A percentile compares a stretch with the other conserved stretches of the same genome.
Conservation (phyloP, 208 protist species). For the Crithidia bombi region DNA sequence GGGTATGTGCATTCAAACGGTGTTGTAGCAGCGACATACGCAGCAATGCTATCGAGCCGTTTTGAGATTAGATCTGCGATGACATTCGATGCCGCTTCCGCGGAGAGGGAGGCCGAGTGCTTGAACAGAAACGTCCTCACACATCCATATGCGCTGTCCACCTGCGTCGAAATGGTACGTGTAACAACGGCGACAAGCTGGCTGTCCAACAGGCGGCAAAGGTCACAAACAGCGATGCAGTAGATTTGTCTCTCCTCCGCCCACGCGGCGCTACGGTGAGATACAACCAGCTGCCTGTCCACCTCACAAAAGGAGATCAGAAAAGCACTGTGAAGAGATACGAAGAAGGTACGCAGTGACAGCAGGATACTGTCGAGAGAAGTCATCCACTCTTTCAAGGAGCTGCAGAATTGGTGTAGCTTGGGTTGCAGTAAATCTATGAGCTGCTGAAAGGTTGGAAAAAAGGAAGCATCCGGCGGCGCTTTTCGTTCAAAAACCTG, state of each 20-base stretch:
- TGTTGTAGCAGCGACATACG: neutral
- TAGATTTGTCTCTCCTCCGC: neutral
- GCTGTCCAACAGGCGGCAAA: constrained; percentile 14
- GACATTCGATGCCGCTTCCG: neutral
- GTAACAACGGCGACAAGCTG: constrained; percentile 13
- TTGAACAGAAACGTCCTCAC: neutral
- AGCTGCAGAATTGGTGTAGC: neutral
- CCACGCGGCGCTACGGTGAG: constrained; percentile 1
- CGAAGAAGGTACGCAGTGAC: constrained; percentile 2
- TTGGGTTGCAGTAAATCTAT: constrained; percentile 12
- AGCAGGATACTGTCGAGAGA: neutral
- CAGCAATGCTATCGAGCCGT: constrained; percentile 3
- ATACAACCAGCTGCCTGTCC: neutral
- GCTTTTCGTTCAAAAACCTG: neutral
- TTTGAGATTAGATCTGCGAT: neutral
- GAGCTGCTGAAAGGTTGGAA: constrained; percentile 4
- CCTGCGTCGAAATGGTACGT: neutral
- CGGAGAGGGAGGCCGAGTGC: neutral
- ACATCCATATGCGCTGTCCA: neutral
- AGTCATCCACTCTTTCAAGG: constrained; percentile 3
- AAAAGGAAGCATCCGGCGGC: neutral
- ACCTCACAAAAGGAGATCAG: constrained; percentile 13
- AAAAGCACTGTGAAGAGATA: neutral
- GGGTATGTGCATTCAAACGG: neutral
- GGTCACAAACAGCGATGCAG: constrained; percentile 10